These are phyloP conservation scores for Coniella lustricola DNA, from an alignment of 2,329 filamentous ascomycete species.

Conservation along the genomic window DNA sequence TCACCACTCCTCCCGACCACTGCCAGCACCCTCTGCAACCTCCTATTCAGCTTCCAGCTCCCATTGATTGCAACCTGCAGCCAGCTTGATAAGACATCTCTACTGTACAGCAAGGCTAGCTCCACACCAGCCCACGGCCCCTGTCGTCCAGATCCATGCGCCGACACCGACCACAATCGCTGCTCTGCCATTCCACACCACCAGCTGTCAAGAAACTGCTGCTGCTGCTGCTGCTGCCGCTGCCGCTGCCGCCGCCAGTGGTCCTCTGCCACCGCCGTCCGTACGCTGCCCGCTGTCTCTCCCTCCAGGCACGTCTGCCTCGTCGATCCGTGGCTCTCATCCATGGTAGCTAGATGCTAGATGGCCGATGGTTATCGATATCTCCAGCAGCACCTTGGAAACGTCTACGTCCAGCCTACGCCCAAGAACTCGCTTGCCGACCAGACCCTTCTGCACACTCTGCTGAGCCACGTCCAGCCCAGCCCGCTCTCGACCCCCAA, in stretches of 20 bases:
- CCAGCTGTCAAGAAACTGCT: constrained; percentile 25
- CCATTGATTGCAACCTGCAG: too few relatives aligned
- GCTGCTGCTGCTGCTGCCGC: constrained; percentile 1
- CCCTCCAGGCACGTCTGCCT: neutral
- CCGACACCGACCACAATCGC: constrained; percentile 22
- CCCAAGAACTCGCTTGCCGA: constrained; percentile 35
- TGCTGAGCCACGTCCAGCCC: constrained; percentile 27
- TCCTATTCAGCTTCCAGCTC: too few relatives aligned
- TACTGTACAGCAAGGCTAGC: too few relatives aligned
- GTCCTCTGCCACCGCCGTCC: too few relatives aligned
- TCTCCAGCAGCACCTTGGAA: constrained; percentile 51
- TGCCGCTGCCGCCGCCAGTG: too few relatives aligned
- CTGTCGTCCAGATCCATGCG: constrained; percentile 23
- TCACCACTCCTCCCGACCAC: constrained; percentile 1
- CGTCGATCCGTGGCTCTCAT: constrained; percentile 15
- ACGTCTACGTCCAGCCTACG: constrained; percentile 48
- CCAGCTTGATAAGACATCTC: neutral
- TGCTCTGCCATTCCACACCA: constrained; percentile 19
- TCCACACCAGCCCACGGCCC: constrained; percentile 16
- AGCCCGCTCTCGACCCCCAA: constrained; percentile 24
- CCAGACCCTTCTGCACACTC: constrained; percentile 26
- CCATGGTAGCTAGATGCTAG: constrained; percentile 52
- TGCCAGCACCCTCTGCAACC: neutral
- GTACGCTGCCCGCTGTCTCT: too few relatives aligned
- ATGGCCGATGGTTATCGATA: constrained; percentile 66